Conservation (phyloP, 2,329 filamentous ascomycete genomes). For the Cercospora berteroae region DNA sequence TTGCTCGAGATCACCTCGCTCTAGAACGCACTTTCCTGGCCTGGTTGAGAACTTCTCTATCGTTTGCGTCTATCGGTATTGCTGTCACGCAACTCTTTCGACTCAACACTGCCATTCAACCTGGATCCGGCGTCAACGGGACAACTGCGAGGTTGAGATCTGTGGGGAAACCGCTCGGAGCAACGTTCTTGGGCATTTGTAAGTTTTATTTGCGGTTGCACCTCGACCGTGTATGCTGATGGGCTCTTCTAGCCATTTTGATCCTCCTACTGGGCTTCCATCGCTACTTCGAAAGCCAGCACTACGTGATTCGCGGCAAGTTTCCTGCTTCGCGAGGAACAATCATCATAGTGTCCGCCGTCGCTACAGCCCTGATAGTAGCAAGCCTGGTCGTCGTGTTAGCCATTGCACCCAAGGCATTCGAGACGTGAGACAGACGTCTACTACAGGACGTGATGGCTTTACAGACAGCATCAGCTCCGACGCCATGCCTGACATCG, state of each 20-base stretch:
- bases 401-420: constrained; percentile 51
- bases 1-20: constrained; percentile 77
- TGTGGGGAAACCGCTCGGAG: constrained; percentile 71
- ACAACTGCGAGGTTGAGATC: constrained; percentile 49
- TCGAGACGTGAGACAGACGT: constrained; percentile 34
- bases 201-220: constrained; percentile 15
- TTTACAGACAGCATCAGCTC: neutral
- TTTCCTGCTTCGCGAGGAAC: constrained; percentile 77
- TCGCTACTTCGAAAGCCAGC: constrained; percentile 73
- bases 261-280: constrained; percentile 75
- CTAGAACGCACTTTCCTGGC: constrained; percentile 81
- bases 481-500: neutral
- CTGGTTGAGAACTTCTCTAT: constrained; percentile 78
- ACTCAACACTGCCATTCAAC: constrained; percentile 65
- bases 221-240: neutral
- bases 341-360: constrained; percentile 65
- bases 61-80: constrained; percentile 79
- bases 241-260: constrained; percentile 55
- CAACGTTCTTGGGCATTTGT: constrained; percentile 69
- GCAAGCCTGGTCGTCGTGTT: constrained; percentile 60
- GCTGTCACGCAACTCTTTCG: constrained; percentile 83
- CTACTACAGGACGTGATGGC: neutral
- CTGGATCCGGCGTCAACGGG: constrained; percentile 20
- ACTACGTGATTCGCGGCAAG: constrained; percentile 76
- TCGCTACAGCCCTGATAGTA: constrained; percentile 61